phyloP scores from a whole-genome alignment of 108 stramenopile species.

The Asterionellopsis glacialis region DNA sequence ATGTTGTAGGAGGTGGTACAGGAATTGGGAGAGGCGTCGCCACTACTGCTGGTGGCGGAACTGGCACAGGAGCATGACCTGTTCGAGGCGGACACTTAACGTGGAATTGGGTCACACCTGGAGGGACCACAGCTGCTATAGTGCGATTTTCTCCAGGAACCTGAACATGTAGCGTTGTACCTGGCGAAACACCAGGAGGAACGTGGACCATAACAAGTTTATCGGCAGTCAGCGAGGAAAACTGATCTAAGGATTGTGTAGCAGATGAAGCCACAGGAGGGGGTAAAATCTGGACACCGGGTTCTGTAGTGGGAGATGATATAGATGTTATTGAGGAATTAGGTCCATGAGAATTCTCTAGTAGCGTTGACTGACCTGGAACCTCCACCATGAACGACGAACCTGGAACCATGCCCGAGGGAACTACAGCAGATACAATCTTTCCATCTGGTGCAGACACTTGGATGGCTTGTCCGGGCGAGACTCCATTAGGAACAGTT shows the following conservation, averaged over 20 bases:
- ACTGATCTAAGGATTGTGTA: no score
- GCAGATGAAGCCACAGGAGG: background rate
- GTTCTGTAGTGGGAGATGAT: background rate
- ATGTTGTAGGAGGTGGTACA: background rate
- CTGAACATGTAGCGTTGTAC: slow-evolving; percentile 15
- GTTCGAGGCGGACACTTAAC: slow-evolving; percentile 14
- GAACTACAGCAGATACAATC: slow-evolving; percentile 16
- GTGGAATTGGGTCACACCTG: slow-evolving; percentile 14
- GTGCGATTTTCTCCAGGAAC: slow-evolving; percentile 24
- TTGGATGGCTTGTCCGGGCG: slow-evolving; percentile 24
- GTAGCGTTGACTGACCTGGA: background rate
- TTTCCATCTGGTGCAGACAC: slow-evolving; percentile 26
- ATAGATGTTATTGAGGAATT: background rate
- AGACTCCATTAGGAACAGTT: slow-evolving; percentile 22
- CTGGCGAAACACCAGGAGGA: slow-evolving; percentile 18
- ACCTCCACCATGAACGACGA: slow-evolving; percentile 19
- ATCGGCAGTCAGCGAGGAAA: background rate
- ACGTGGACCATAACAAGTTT: slow-evolving; percentile 13
- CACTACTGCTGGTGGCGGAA: background rate
- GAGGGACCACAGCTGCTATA: slow-evolving; percentile 18
- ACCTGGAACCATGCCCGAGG: slow-evolving; percentile 18
- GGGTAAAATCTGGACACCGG: background rate
- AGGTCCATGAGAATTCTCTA: background rate
- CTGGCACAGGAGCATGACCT: background rate
- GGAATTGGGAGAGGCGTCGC: slow-evolving; percentile 4